Evolutionary conservation across 108 stramenopile genomes (phyloP).

Genomic region (Conticribra weissflogii): DNA sequence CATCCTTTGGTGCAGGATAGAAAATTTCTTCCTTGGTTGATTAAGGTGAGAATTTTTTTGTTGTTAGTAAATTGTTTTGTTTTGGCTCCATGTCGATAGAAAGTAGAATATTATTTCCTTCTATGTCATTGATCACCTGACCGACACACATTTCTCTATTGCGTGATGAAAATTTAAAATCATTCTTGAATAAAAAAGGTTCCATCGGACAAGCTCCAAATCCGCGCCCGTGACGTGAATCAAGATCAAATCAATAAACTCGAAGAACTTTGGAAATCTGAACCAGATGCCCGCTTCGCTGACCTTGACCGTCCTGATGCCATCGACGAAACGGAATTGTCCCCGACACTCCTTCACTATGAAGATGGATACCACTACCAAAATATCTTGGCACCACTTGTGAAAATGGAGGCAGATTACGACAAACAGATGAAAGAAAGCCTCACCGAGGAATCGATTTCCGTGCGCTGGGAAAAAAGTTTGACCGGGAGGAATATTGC

Average conservation of each 20-base stretch:
- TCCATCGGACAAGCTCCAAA: slow-evolving; percentile 79
- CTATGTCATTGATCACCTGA: no score
- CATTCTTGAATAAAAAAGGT: no score
- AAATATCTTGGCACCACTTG: slow-evolving; percentile 95
- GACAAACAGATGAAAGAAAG: slow-evolving; percentile 95
- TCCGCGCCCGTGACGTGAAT: slow-evolving; percentile 84
- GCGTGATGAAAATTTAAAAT: no score
- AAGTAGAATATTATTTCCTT: no score
- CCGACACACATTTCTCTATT: no score
- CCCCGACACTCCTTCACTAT: slow-evolving; percentile 86
- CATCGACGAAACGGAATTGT: slow-evolving; percentile 84
- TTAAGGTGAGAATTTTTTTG: slow-evolving; percentile 61
- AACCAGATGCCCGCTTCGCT: slow-evolving; percentile 91
- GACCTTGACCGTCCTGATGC: slow-evolving; percentile 89
- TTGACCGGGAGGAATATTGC: slow-evolving; percentile 87
- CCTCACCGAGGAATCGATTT: slow-evolving; percentile 87
- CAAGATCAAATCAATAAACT: slow-evolving; percentile 91
- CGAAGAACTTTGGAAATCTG: slow-evolving; percentile 95
- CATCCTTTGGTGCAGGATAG: slow-evolving; percentile 95
- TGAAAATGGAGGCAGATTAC: slow-evolving; percentile 98
- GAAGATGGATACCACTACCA: slow-evolving; percentile 99
- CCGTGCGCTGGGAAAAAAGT: slow-evolving; percentile 92
- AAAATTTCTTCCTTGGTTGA: slow-evolving; percentile 92
- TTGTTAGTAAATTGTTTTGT: slow-evolving; percentile 11
- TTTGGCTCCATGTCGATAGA: no score